phyloP scores from a whole-genome alignment of 371 early-diverging fungal genomes.

The Mucor indicus region DNA sequence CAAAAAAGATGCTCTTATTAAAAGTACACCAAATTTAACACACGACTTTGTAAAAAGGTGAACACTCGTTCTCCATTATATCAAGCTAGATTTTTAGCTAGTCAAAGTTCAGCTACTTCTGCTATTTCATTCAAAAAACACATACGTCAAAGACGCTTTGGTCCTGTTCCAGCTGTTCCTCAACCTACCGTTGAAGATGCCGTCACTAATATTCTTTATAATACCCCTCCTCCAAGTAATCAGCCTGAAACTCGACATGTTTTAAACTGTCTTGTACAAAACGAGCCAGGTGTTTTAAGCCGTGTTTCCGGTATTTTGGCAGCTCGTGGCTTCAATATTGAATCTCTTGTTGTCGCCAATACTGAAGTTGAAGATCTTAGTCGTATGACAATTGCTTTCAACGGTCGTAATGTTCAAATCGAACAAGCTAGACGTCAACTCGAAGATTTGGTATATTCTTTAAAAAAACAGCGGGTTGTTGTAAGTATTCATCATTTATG shows the following conservation, averaged over 20 bases:
- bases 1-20: too few relatives aligned
- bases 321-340: conserved; percentile 95
- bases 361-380: conserved; percentile 92
- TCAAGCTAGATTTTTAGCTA: too few relatives aligned
- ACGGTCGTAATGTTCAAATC: conserved; percentile 79
- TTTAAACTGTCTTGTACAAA: conserved; percentile 91
- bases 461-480: neutral
- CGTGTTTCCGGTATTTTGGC: conserved; percentile 92
- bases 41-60: too few relatives aligned
- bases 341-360: conserved; percentile 90
- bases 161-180: conserved; percentile 39
- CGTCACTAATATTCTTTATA: conserved; percentile 87
- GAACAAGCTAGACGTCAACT: conserved; percentile 93
- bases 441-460: conserved; percentile 85
- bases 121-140: conserved; percentile 58
- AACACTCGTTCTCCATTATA: too few relatives aligned
- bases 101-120: conserved; percentile 45
- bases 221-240: conserved; percentile 73
- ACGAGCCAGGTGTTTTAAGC: conserved; percentile 95
- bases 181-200: conserved; percentile 75
- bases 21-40: too few relatives aligned
- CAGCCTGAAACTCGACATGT: conserved; percentile 78
- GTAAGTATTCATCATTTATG: neutral
- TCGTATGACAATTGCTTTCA: conserved; percentile 95
- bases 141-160: conserved; percentile 53